Evolutionary conservation across 2,329 filamentous ascomycete genomes (phyloP), one percentile per base, ranked within the genome.

Genomic region (Volutella citrinella): DNA sequence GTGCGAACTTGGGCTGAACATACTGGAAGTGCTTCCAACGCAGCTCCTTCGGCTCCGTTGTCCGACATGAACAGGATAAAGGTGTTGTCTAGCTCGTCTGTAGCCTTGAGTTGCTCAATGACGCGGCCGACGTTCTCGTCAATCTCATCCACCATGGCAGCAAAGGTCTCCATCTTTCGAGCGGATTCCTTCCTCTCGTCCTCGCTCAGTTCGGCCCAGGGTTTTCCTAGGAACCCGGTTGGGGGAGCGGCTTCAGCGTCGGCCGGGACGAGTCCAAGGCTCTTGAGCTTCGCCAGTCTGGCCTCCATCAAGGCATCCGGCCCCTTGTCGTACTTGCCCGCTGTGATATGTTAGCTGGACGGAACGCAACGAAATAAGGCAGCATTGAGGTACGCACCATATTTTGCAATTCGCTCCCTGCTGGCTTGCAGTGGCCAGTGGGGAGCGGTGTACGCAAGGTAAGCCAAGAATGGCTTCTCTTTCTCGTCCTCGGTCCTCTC

Each of bases 11-110:
- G 46, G 42, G 14, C 49, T 48, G 40, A 47, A 40, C 4, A 79
- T 68, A 78, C 72, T 0, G 76, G 77, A 32, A 73, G 70, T 5
- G 76, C 74, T 48, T 81, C 76, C 42, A n/a, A n/a, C n/a, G n/a
- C n/a, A n/a, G n/a, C n/a, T n/a, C n/a, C n/a, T n/a, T n/a, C n/a
- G n/a, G n/a, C 71, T 6, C 70, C 71, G 35, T 74, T 74, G 53
- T 75, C 70, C 12, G 65, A 70, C 64, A 74, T 66, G 61, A 75
- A 75, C 46, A 68, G 64, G 24, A 76, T 61, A 36, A 74, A 68
- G 7, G 72, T 76, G 48, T 75, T 75, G 68, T 36, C 63, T 64
- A n/a, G 64, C 69, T 75, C 69, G 30, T 61, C 66, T 10, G 63
- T 70, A 9, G 59, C 46, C 28, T 65, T 56, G 5, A 75, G 64